Evolutionary conservation across 148 eudicot species (phyloP), one percentile per base, ranked within the genome.

Genomic region (Selenicereus undatus): DNA sequence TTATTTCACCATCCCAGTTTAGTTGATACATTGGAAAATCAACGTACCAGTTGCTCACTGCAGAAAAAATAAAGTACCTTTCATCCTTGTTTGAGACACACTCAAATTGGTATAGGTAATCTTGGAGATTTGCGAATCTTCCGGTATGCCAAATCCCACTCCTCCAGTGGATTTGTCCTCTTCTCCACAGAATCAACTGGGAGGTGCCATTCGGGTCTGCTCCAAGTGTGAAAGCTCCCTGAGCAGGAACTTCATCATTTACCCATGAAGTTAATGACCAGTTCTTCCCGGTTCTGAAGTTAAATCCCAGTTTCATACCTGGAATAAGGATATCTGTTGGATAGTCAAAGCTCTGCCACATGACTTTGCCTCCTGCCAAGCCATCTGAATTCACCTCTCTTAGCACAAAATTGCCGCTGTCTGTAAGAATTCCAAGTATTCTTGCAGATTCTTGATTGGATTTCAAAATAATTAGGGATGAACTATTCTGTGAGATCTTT

Each of bases 321-420:
- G 86, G 85, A 42, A 87, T 62, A 35, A 87, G 82, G 22, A 54
- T 50, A 54, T 82, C 74, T 2, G 89, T 80, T 26, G 88, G 88
- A 74, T 83, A 66, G 78, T 83, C 88, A 52, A 86, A 83, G 66
- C 88, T 86, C 73, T 86, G 89, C 87, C 87, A 87, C 29, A 87
- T 65, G 26, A 82, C 43, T 60, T 77, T 65, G 24, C 73, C 77
- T 18, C 72, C 45, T 50, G 48, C 36, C 6, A 74, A 75, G 20
- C 79, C 82, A 78, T 81, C 77, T 3, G 76, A 45, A 72, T 27
- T 24, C 74, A 85, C 21, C 64, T 82, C 84, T 62, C 66, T 66
- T n/a, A 85, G 42, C 14, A 79, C 78, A 71, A 85, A 76, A 22
- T 85, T 85, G 26, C 87, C 87, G 0, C 77, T 42, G 56, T 81